Evolutionary conservation across 208 protist genomes (phyloP).

Genomic region (Plasmodiophora brassicae): DNA sequence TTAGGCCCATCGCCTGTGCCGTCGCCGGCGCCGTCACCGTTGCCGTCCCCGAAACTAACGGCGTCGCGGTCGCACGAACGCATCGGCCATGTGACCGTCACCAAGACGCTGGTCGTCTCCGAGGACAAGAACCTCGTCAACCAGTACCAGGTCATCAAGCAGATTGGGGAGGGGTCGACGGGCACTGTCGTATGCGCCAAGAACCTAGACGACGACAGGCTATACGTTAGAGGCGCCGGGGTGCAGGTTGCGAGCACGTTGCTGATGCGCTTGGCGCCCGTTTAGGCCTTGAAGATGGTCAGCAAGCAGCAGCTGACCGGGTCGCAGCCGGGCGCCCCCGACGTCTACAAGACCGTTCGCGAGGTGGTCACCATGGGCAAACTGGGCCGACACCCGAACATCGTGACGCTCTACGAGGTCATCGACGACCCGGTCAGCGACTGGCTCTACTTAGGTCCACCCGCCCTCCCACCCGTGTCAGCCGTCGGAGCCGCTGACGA

Average conservation of each 20-base stretch:
- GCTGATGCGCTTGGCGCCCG: background rate
- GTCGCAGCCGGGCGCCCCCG: background rate
- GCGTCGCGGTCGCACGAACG: too few species aligned
- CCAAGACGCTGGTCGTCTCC: too few species aligned
- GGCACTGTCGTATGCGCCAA: background rate
- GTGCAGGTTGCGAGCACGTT: too few species aligned
- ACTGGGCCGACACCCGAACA: background rate
- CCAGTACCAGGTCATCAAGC: background rate
- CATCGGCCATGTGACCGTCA: too few species aligned
- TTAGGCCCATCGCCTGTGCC: too few species aligned
- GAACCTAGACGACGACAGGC: background rate
- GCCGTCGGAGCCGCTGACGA: background rate
- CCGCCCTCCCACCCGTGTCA: background rate
- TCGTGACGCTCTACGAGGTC: conserved; percentile 4
- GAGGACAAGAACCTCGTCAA: background rate
- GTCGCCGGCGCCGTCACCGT: too few species aligned
- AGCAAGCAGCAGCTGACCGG: background rate
- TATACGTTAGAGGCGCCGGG: background rate
- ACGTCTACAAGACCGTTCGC: background rate
- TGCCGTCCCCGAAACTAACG: too few species aligned
- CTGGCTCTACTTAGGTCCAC: background rate
- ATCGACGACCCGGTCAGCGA: conserved; percentile 8
- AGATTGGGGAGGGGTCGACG: background rate
- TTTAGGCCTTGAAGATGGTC: background rate
- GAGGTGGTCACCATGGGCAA: background rate